These are phyloP conservation scores for Corniculantispora saksenae DNA, from an alignment of 2,329 filamentous ascomycete species.

Conservation along the genomic window DNA sequence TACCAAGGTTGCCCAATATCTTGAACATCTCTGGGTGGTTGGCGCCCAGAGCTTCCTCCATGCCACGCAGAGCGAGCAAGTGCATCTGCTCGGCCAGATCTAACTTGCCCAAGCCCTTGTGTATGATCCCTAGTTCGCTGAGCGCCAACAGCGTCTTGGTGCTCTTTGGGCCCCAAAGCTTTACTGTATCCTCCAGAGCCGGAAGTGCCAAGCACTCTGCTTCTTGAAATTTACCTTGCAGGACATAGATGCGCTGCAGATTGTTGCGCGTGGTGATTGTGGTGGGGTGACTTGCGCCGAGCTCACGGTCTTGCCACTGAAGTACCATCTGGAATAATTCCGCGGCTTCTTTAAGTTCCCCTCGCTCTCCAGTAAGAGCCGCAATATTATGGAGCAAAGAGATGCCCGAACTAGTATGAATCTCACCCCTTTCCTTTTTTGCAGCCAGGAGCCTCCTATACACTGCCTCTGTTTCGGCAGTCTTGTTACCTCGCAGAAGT, in stretches of 20 bases:
- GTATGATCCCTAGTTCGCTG: neutral
- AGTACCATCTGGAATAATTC: neutral
- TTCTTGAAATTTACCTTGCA: slow-evolving; percentile 27
- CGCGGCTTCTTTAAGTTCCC: neutral
- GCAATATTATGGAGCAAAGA: neutral
- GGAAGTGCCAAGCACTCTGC: slow-evolving; percentile 20
- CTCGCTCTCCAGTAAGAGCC: neutral
- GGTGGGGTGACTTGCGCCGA: slow-evolving; percentile 16
- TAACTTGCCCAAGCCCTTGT: neutral
- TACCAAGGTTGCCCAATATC: neutral
- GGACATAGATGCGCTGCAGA: slow-evolving; percentile 26
- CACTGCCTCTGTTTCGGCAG: neutral
- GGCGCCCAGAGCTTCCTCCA: neutral
- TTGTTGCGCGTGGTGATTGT: neutral
- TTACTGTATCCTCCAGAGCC: neutral
- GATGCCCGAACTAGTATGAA: neutral
- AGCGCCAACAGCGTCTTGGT: neutral
- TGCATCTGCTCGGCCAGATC: neutral
- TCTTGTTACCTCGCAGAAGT: neutral
- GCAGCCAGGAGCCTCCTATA: neutral
- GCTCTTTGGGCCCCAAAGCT: neutral
- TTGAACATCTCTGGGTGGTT: neutral
- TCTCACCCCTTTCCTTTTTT: neutral
- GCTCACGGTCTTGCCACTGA: slow-evolving; percentile 23
- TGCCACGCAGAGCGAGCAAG: neutral